A percentile compares a stretch with the other conserved stretches of the same genome.
phyloP scores from a whole-genome alignment of 2,329 filamentous ascomycete genomes.

The Moelleriella libera region DNA sequence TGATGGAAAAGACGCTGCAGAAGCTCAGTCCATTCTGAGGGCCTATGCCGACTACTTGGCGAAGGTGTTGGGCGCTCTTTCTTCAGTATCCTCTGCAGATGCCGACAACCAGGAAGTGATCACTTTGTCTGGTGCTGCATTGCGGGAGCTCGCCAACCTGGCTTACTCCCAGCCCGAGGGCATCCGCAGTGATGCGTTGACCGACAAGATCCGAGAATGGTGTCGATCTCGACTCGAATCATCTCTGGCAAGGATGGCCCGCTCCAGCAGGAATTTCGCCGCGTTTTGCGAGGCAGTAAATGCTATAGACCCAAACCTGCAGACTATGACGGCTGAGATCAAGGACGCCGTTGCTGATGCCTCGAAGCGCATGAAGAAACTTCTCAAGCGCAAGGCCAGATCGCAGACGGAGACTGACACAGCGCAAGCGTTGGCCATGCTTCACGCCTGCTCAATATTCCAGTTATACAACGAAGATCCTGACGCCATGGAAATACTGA shows the following conservation, averaged over 20 bases:
- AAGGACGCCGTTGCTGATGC: conserved; percentile 37
- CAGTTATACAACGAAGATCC: conserved; percentile 84
- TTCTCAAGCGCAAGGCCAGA: conserved; percentile 27
- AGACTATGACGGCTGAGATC: conserved; percentile 41
- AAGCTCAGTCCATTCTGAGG: conserved; percentile 23
- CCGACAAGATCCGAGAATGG: conserved; percentile 36
- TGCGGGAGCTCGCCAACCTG: conserved; percentile 39
- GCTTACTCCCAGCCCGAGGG: conserved; percentile 36
- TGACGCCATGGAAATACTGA: conserved; percentile 69
- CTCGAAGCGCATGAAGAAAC: conserved; percentile 35
- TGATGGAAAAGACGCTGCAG: conserved; percentile 10
- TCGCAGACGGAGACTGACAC: conserved; percentile 21
- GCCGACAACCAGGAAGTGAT: conserved; percentile 13
- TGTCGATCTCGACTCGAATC: conserved; percentile 43
- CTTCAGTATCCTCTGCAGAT: conserved; percentile 9
- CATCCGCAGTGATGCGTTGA: conserved; percentile 27
- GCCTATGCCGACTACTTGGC: conserved; percentile 40
- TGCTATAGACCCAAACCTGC: conserved; percentile 35
- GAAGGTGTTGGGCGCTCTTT: conserved; percentile 29
- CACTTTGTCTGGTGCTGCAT: conserved; percentile 20
- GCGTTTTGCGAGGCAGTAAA: conserved; percentile 39
- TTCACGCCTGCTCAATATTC: conserved; percentile 73
- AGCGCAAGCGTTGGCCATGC: conserved; percentile 56
- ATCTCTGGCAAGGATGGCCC: conserved; percentile 42
- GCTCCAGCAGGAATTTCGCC: conserved; percentile 35